Conservation (phyloP, 352 stramenopile genomes). For the Phytophthora nicotianae region DNA sequence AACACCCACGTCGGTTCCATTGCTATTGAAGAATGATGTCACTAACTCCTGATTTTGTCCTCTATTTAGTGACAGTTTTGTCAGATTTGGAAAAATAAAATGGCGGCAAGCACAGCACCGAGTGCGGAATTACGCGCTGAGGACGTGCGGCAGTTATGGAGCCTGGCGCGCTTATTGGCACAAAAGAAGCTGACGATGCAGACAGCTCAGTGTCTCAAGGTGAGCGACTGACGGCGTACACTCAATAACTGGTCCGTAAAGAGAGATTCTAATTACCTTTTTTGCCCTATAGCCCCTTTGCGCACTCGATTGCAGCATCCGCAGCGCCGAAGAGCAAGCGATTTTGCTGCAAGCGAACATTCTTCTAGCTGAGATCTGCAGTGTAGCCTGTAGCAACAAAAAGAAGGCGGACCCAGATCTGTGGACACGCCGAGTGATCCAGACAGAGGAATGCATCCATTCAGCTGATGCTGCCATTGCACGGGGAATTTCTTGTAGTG, state of each 20-base stretch:
- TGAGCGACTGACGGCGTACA: conserved; percentile 12
- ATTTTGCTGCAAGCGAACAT: conserved; percentile 44
- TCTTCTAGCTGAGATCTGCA: conserved; percentile 65
- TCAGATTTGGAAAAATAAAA: conserved; percentile 23
- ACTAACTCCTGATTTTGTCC: background rate
- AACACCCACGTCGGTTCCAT: conserved; percentile 22
- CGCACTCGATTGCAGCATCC: conserved; percentile 18
- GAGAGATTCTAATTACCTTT: conserved; percentile 1
- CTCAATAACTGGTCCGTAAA: background rate
- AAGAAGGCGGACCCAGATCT: conserved; percentile 51
- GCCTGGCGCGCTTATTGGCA: conserved; percentile 51
- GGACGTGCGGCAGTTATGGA: conserved; percentile 66
- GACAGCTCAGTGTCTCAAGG: conserved; percentile 56
- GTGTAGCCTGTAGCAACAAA: conserved; percentile 44
- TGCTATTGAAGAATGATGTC: conserved; percentile 19
- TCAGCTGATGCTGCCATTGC: conserved; percentile 27
- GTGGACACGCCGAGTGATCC: conserved; percentile 54
- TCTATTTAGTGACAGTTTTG: conserved; percentile 13
- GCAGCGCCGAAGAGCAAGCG: conserved; percentile 23
- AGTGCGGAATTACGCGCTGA: conserved; percentile 24
- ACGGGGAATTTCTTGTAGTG: conserved; percentile 25
- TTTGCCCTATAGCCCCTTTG: conserved; percentile 38
- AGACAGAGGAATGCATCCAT: conserved; percentile 51
- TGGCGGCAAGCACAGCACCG: conserved; percentile 12
- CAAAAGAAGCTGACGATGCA: conserved; percentile 47